phyloP scores from a whole-genome alignment of 768 basidiomycete species.

The Trametes sanguinea region DNA sequence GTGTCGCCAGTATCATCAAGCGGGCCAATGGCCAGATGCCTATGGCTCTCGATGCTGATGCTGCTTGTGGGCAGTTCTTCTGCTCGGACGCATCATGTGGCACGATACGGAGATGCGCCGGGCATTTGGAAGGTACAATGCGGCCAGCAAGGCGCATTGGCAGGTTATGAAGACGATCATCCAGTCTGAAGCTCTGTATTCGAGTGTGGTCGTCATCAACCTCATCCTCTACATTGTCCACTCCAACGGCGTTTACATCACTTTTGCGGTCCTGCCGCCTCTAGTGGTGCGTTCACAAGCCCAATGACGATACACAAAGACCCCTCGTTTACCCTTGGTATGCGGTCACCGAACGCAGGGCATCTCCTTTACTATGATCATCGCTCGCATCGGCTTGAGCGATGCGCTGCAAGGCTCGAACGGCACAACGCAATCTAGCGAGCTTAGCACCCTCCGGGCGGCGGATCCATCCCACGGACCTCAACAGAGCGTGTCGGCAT shows the following conservation, averaged over 20 bases:
- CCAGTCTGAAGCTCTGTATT: neutral
- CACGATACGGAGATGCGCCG: neutral
- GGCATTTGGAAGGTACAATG: neutral
- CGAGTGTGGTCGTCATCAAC: neutral
- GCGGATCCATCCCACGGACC: no score
- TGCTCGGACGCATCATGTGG: constrained; percentile 1
- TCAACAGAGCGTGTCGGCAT: no score
- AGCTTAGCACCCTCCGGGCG: no score
- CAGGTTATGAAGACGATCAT: constrained; percentile 4
- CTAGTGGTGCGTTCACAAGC: neutral
- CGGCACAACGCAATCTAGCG: no score
- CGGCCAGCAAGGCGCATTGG: neutral
- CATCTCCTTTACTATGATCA: constrained; percentile 3
- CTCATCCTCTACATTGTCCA: neutral
- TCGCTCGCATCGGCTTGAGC: neutral
- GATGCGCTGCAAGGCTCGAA: neutral
- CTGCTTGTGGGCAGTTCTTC: neutral
- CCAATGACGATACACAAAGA: no score
- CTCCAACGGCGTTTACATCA: neutral
- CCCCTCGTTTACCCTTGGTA: neutral
- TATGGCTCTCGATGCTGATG: no score
- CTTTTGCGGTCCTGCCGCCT: neutral
- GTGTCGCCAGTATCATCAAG: neutral
- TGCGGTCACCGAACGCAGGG: neutral
- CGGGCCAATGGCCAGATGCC: no score